Percentiles rank a stretch among this genome's conserved stretches.
These are phyloP conservation scores for Dendrobium catenatum DNA, from an alignment of 106 monocot genomes.

Conservation along the genomic window DNA sequence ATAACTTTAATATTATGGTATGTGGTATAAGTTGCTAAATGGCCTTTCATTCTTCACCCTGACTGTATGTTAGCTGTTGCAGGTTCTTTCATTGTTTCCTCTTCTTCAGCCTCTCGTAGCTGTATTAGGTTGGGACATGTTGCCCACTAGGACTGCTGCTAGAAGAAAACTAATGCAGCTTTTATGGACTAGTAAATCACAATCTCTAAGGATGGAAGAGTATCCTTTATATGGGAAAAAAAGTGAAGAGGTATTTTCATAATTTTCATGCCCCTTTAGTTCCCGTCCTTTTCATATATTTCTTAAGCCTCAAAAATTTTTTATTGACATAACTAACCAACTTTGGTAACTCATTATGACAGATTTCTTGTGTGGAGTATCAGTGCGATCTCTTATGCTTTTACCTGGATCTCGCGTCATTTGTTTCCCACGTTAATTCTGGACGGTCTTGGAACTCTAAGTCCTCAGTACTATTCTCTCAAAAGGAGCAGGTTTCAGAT, in stretches of 20 bases:
- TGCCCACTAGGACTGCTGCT: conserved; percentile 62
- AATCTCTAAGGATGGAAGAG: conserved; percentile 63
- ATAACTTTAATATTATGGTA: background rate
- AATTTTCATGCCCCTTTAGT: background rate
- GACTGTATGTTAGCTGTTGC: conserved; percentile 10
- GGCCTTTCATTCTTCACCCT: background rate
- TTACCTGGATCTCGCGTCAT: conserved; percentile 83
- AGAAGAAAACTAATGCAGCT: conserved; percentile 68
- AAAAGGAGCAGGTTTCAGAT: conserved; percentile 26
- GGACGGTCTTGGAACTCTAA: conserved; percentile 61
- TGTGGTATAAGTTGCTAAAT: background rate
- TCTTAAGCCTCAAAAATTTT: background rate
- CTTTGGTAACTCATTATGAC: conserved; percentile 16
- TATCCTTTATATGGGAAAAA: conserved; percentile 49
- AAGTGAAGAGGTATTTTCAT: conserved; percentile 62
- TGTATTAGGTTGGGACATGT: conserved; percentile 90
- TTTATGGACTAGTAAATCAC: conserved; percentile 92
- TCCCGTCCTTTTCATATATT: background rate
- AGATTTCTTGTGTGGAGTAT: conserved; percentile 87
- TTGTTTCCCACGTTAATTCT: conserved; percentile 82
- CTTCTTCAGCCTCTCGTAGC: conserved; percentile 90
- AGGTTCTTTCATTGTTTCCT: conserved; percentile 85
- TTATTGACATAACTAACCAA: background rate
- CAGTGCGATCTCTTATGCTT: conserved; percentile 89
- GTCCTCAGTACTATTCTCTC: conserved; percentile 48